Conservation (phyloP, 2,329 filamentous ascomycete species). For the Cephalotrichum gorgonifer region DNA sequence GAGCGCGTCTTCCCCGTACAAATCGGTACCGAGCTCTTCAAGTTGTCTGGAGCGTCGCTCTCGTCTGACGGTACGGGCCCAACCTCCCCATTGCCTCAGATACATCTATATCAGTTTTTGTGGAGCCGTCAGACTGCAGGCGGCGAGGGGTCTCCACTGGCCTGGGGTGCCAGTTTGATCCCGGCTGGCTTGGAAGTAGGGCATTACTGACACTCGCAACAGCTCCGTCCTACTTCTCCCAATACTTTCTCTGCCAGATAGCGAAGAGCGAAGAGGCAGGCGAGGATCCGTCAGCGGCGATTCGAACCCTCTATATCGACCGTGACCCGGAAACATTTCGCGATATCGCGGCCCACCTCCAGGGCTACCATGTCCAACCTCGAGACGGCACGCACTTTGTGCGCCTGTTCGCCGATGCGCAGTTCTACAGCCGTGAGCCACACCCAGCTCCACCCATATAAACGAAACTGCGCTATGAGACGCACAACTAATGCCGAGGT, state of each 20-base stretch:
- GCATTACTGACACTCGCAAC: background rate
- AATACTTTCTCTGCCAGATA: conserved; percentile 82
- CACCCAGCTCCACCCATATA: too few relatives aligned
- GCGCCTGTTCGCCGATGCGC: conserved; percentile 84
- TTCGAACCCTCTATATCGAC: conserved; percentile 89
- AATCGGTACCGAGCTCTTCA: conserved; percentile 62
- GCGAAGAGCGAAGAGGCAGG: conserved; percentile 49
- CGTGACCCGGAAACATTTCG: conserved; percentile 81
- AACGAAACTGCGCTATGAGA: background rate
- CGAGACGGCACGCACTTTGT: conserved; percentile 81
- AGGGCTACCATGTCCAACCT: conserved; percentile 81
- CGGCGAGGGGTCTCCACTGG: too few relatives aligned
- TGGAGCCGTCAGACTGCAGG: too few relatives aligned
- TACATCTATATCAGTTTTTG: background rate
- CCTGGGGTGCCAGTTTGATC: too few relatives aligned
- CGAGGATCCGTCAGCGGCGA: conserved; percentile 31
- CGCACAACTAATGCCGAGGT: conserved; percentile 6
- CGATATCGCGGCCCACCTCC: conserved; percentile 82
- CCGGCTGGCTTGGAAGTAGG: too few relatives aligned
- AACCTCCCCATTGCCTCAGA: background rate
- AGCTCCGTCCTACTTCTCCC: conserved; percentile 95
- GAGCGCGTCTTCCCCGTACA: conserved; percentile 68
- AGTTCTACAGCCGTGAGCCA: conserved; percentile 73
- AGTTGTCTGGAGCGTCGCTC: conserved; percentile 62
- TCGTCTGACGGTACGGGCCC: conserved; percentile 56